phyloP scores from a whole-genome alignment of 1,284 basidiomycete genomes.

The Apiotrichum siamense region DNA sequence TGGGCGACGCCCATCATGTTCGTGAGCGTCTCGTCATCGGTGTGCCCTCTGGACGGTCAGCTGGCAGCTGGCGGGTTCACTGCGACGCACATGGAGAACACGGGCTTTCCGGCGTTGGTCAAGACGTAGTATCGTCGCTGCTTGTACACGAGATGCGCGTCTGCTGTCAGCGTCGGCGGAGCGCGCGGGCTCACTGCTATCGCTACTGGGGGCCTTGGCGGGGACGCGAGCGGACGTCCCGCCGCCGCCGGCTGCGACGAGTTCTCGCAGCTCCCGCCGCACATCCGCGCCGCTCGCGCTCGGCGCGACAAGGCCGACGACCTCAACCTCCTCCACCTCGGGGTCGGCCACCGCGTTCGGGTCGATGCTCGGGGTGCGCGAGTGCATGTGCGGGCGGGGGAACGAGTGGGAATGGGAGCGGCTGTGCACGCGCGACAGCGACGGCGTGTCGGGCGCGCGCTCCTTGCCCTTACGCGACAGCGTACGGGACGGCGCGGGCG shows the following conservation, averaged over 20 bases:
- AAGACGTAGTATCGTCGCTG: slow-evolving; percentile 76
- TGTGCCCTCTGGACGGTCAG: slow-evolving; percentile 23
- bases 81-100: slow-evolving; percentile 65
- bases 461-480: slow-evolving; percentile 12
- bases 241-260: slow-evolving; percentile 1
- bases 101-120: slow-evolving; percentile 92
- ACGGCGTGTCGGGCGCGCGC: slow-evolving; percentile 3
- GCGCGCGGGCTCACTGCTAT: too few relatives aligned
- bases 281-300: not conserved
- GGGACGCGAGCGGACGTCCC: not conserved
- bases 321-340: not conserved
- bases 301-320: not conserved
- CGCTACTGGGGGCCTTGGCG: not conserved
- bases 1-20: slow-evolving; percentile 88
- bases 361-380: not conserved
- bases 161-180: slow-evolving; percentile 4
- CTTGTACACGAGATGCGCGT: not conserved
- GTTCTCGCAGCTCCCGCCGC: slow-evolving; percentile 5
- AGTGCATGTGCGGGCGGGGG: not conserved
- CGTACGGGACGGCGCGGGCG: not conserved
- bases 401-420: not conserved
- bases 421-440: not conserved
- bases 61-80: not conserved
- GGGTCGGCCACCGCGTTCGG: not conserved
- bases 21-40: slow-evolving; percentile 57